Base-by-base conservation (phyloP, 257 asterid genomes). In the Asclepias syriaca region DNA sequence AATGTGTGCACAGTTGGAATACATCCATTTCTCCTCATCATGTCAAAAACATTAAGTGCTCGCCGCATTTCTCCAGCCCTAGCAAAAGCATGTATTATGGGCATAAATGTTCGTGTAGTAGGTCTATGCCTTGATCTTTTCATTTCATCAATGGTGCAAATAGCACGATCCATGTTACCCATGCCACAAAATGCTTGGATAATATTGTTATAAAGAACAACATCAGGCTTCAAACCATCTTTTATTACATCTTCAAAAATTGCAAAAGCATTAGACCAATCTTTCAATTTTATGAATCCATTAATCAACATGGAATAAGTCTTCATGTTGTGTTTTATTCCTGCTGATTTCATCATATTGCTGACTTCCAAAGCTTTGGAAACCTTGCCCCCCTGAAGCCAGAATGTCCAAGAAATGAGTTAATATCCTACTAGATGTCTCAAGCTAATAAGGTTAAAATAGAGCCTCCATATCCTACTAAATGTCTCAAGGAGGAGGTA, bases 201-300 rank as follows among this genome's bases (percentile, higher is more conserved):
- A 68, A 90, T 90, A 84, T 90, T 88, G 65, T 95, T 92, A 82
- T 95, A 95, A 71, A 95, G 99, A 65, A 95, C 82, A 71, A 84
- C 87, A 73, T 95, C 99, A 8, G 98, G 99, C 85, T 87, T 88
- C 43, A 95, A 73, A 68, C 97, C 97, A 65, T 90, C 97, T 67
- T 66, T 72, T 53, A 95, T 83, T 76, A 88, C 86, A 79, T 95
- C 98, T 83, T 95, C 99, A 66, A 90, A 92, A 70, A 95, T 77
- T 58, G 99, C 92, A 76, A 95, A 95, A 53, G 96, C 98, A 79
- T 95, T 95, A n/a, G 95, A 95, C 97, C 96, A 95, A 80, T 95
- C 98, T 77, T 90, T 86, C 83, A 95, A 71, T 68, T 83, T 83
- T 64, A 86, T 87, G 79, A 95, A 95, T 70, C 99, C 99, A 24